Base-by-base conservation (phyloP, 371 early-diverging fungal species). In the Saksenaea oblongispora region DNA sequence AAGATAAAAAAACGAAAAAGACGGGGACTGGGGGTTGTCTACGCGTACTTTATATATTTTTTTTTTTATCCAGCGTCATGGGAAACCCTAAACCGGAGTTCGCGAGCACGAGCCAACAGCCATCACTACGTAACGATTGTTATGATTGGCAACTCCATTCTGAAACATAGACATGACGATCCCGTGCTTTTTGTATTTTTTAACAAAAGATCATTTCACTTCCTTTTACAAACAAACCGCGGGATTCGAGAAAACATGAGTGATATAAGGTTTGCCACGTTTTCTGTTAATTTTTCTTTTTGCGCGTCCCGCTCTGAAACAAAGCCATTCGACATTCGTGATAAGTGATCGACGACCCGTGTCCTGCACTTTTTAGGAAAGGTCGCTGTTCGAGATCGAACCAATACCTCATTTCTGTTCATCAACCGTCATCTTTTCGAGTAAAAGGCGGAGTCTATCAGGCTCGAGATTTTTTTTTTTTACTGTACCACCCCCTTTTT, bases 371-470 rank as follows among this genome's bases (percentile, higher is more conserved):
- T 22, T 47, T 47, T 47, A 47, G 51, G 51, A 22, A 47, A 47
- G 22, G 51, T 26, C 22, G 51, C 26, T n/a, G 51, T 47, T 47
- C 51, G 24, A 47, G 51, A 47, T 47, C 51, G 51, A 47, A 47
- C 51, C 51, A 47, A 47, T 47, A 47, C 51, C 51, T 22, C 51
- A 47, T 47, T 47, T 47, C 51, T 17, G 51, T 47, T 47, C 51
- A 47, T 47, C 22, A 17, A 22, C 24, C 51, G 24, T 47, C 51
- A 47, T 22, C 10, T 22, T 31, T 31, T 31, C 31, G 31, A 31
- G 31, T 31, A 18, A 41, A 41, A 17, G 18, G 51, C 51, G 51
- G 51, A 47, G 51, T 47, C 10, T 22, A 47, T 41, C 42, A 41
- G 18, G 14, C 42, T 14, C 18, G 14, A 14, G 18, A n/a, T 41